phyloP scores from a whole-genome alignment of 345 rosid species.

The Gossypium arboreum region DNA sequence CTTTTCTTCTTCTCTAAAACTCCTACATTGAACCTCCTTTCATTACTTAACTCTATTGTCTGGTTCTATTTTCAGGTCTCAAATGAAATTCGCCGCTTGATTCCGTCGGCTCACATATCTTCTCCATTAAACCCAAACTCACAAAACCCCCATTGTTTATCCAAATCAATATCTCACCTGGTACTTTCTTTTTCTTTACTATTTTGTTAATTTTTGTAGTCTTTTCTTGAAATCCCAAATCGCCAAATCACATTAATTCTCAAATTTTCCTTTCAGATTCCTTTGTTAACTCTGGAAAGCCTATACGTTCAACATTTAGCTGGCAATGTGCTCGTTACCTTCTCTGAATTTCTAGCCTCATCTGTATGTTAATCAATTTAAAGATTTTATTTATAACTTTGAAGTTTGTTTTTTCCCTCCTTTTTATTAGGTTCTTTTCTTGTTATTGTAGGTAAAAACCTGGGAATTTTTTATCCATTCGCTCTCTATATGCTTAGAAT shows the following conservation, averaged over 20 bases:
- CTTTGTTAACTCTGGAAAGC: constrained; percentile 39
- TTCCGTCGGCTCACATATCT: neutral
- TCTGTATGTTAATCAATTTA: constrained; percentile 39
- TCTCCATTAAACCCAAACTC: neutral
- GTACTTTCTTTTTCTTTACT: constrained; percentile 33
- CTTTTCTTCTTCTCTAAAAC: neutral
- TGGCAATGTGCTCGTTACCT: constrained; percentile 49
- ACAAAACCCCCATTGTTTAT: constrained; percentile 27
- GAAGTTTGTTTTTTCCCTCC: neutral
- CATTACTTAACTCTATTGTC: neutral
- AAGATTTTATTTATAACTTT: neutral
- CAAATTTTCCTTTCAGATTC: constrained; percentile 37
- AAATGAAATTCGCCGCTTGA: constrained; percentile 10
- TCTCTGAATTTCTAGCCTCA: constrained; percentile 43
- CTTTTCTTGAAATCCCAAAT: neutral
- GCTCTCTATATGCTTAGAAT: constrained; percentile 45
- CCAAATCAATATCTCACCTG: constrained; percentile 40
- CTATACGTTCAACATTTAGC: constrained; percentile 56
- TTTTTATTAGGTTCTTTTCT: constrained; percentile 1
- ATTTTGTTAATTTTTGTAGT: neutral
- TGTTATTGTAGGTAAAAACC: constrained; percentile 41
- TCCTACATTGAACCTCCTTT: neutral
- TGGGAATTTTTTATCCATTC: constrained; percentile 43
- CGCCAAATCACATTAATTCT: neutral
- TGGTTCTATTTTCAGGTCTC: neutral